A percentile compares a stretch with the other conserved stretches of the same genome.
Conservation (phyloP, 2,329 filamentous ascomycete species). For the Alternaria longipes region DNA sequence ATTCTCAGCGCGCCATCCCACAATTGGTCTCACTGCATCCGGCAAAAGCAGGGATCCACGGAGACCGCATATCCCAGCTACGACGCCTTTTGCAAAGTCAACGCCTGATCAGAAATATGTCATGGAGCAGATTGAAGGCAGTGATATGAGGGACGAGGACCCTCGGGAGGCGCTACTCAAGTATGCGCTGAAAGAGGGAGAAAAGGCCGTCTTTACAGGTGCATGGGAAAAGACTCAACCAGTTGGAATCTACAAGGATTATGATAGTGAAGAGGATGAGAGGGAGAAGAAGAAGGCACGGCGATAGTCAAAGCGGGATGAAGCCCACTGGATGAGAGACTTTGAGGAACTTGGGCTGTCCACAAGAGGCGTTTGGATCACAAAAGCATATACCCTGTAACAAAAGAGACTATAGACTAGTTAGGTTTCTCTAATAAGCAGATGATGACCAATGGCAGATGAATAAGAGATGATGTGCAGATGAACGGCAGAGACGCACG, state of each 20-base stretch:
- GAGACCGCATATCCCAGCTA: slow-evolving; percentile 81
- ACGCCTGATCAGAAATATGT: slow-evolving; percentile 92
- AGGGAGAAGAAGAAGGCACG: slow-evolving; percentile 69
- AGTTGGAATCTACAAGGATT: slow-evolving; percentile 86
- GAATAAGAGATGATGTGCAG: not conserved
- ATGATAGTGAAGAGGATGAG: slow-evolving; percentile 83
- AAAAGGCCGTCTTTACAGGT: slow-evolving; percentile 92
- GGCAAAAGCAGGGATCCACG: slow-evolving; percentile 81
- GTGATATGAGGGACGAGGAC: slow-evolving; percentile 94
- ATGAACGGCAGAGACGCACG: slow-evolving; percentile 9
- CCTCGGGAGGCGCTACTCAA: slow-evolving; percentile 92
- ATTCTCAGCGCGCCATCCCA: slow-evolving; percentile 70
- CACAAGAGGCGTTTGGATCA: slow-evolving; percentile 14
- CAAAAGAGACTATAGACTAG: not conserved
- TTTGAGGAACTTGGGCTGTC: slow-evolving; percentile 3
- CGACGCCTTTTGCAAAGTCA: slow-evolving; percentile 89
- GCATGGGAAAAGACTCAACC: slow-evolving; percentile 94
- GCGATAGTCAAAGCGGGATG: slow-evolving; percentile 20
- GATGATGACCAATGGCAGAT: not conserved
- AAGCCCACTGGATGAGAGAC: not conserved
- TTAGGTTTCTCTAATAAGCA: not conserved
- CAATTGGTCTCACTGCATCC: slow-evolving; percentile 78
- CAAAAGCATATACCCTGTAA: slow-evolving; percentile 19
- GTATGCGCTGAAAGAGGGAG: slow-evolving; percentile 92
- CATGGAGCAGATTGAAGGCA: slow-evolving; percentile 85